A percentile compares a stretch with the other conserved stretches of the same genome.
Conservation (phyloP, 2,329 filamentous ascomycete genomes). For the Phyllosticta ampelicida region DNA sequence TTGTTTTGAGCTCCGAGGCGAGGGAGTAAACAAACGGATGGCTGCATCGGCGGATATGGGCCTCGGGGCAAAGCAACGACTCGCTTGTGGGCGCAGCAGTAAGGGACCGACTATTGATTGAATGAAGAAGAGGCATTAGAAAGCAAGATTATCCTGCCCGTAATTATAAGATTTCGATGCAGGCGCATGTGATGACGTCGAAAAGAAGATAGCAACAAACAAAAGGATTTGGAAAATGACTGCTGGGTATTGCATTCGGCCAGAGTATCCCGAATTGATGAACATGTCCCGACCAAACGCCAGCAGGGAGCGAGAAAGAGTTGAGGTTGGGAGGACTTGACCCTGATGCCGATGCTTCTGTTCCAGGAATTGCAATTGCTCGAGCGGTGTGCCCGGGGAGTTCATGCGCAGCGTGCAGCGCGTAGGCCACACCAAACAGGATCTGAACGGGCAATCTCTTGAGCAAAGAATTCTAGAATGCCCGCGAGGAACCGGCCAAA, state of each 20-base stretch:
- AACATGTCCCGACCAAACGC: not conserved
- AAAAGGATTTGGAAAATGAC: not conserved
- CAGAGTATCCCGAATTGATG: not conserved
- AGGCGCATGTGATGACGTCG: not conserved
- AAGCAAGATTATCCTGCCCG: not conserved
- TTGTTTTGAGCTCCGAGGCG: not conserved
- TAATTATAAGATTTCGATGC: not conserved
- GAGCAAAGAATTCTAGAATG: not conserved
- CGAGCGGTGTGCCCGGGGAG: not conserved
- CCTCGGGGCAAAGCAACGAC: not conserved
- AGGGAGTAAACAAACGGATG: not conserved
- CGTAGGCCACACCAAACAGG: not conserved
- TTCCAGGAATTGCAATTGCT: not conserved
- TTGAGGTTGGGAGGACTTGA: not conserved
- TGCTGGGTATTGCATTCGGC: not conserved
- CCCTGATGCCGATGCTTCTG: not conserved
- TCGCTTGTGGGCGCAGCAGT: not conserved
- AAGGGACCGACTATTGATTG: not conserved
- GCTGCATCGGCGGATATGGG: not conserved
- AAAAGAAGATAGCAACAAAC: not conserved
- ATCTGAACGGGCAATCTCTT: not conserved
- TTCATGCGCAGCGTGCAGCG: not conserved
- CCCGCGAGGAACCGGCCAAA: not conserved
- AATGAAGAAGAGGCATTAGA: not conserved
- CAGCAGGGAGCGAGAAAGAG: not conserved